Evolutionary conservation across 129 eudicot genomes (phyloP), one percentile per base, ranked within the genome.

Genomic region (Chrysanthemum lavandulifolium): DNA sequence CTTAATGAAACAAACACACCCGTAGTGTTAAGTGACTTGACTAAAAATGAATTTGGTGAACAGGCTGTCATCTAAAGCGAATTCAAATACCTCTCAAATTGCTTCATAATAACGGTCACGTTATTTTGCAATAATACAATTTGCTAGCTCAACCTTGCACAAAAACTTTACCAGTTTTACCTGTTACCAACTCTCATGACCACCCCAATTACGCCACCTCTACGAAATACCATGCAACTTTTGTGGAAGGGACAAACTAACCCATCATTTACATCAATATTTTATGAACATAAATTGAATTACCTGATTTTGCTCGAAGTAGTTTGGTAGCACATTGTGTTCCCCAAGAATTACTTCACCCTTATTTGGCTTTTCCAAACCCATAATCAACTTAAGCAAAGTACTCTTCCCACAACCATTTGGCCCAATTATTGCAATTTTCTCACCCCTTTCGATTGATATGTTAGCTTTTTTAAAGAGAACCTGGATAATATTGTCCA

Each of bases 331-430:
- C 27, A 94, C 97, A 53, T 94, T 94, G 79, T 94, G 93, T 57
- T 94, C 93, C 50, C 98, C 98, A 72, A 94, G 91, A 65, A 86
- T 48, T 45, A 90, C 84, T 85, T 90, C 97, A 54, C 98, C 98
- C 5, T 65, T 60, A 16, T 65, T 70, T 6, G 97, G 93, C 74
- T 82, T 77, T 72, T 74, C 82, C 76, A 88, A 74, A 79, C 93
- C 97, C 96, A 87, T 86, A 67, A 90, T 86, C 76, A 94, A 73
- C 72, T 90, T 90, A 12, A 94, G 89, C 79, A 94, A 79, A 43
- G 96, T 94, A 79, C 98, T 94, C 79, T 94, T 94, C 49, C 98
- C 98, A 79, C 98, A 94, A 33, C 97, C 98, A 68, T 94, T 94
- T 8, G 98, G 97, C 49, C 96, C 98, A 75, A 90, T 80, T 66